These are phyloP conservation scores for Tricholoma sp. DNA, from an alignment of 768 basidiomycete genomes.

Conservation along the genomic window DNA sequence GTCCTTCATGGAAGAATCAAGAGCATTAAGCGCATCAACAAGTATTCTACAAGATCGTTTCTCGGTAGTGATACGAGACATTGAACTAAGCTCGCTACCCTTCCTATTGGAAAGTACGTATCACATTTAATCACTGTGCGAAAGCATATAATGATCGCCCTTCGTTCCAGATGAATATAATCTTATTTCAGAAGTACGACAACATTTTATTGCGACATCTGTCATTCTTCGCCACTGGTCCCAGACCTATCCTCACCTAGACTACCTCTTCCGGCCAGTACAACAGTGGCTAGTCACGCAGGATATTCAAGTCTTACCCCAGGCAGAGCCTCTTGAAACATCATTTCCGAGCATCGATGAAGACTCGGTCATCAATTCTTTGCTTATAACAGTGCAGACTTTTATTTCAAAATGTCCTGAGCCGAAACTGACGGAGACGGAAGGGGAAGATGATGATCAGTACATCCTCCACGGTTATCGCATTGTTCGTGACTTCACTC, in stretches of 20 bases:
- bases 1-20: conserved; percentile 23
- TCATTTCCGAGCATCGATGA: conserved; percentile 24
- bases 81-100: conserved; percentile 21
- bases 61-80: conserved; percentile 9
- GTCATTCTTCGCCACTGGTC: conserved; percentile 21
- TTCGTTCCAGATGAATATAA: conserved; percentile 31
- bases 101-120: conserved; percentile 33
- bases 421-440: conserved; percentile 10
- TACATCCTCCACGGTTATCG: conserved; percentile 48
- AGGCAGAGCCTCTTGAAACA: conserved; percentile 5
- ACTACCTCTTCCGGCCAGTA: conserved; percentile 29
- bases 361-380: conserved; percentile 44
- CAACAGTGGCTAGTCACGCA: conserved; percentile 26
- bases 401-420: conserved; percentile 40
- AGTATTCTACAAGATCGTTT: conserved; percentile 20
- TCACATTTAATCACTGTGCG: background rate
- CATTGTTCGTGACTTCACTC: conserved; percentile 39
- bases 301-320: conserved; percentile 10
- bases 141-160: background rate
- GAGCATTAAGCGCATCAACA: conserved; percentile 18
- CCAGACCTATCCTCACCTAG: conserved; percentile 19
- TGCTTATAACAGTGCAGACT: conserved; percentile 65
- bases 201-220: conserved; percentile 15
- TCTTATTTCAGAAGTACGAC: conserved; percentile 21
- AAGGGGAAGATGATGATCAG: conserved; percentile 35